Conservation (phyloP, 2,329 filamentous ascomycete species). For the Harringtonia aguacate region DNA sequence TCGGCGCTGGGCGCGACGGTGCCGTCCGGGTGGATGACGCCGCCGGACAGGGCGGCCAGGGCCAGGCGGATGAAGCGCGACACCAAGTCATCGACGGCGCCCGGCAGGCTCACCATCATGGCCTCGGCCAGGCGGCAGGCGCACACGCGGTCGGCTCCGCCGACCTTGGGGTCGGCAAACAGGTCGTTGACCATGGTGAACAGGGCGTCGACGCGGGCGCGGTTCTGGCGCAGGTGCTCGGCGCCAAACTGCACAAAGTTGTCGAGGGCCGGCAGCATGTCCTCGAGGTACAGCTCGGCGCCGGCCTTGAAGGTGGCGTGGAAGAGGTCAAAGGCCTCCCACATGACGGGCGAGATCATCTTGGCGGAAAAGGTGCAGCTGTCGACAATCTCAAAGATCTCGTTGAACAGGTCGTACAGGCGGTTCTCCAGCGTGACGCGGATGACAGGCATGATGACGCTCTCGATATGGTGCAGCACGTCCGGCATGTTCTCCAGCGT, state of each 20-base stretch:
- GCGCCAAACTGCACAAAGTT: constrained; percentile 96
- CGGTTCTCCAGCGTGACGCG: constrained; percentile 95
- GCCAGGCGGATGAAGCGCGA: constrained; percentile 81
- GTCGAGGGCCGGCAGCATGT: constrained; percentile 95
- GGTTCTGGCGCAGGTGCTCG: constrained; percentile 68
- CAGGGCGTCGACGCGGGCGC: constrained; percentile 75
- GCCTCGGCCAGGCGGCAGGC: constrained; percentile 96
- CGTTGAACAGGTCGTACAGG: constrained; percentile 94
- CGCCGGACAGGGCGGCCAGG: constrained; percentile 61
- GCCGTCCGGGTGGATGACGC: constrained; percentile 43
- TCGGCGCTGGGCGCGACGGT: constrained; percentile 6
- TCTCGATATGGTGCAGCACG: constrained; percentile 87
- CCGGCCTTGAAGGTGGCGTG: constrained; percentile 96
- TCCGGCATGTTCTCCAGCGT: constrained; percentile 96
- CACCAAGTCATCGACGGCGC: constrained; percentile 78
- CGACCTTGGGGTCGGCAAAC: constrained; percentile 85
- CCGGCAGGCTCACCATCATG: constrained; percentile 90
- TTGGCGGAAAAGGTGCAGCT: constrained; percentile 98
- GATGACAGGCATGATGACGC: constrained; percentile 94
- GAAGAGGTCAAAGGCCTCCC: constrained; percentile 94
- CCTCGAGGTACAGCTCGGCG: constrained; percentile 92
- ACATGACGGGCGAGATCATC: constrained; percentile 92
- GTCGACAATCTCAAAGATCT: constrained; percentile 98
- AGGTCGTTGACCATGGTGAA: constrained; percentile 93
- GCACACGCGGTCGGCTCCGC: constrained; percentile 89